A percentile compares a stretch with the other conserved stretches of the same genome.
These are phyloP conservation scores for Paecilomyces variotii DNA, from an alignment of 2,329 filamentous ascomycete genomes.

Conservation along the genomic window DNA sequence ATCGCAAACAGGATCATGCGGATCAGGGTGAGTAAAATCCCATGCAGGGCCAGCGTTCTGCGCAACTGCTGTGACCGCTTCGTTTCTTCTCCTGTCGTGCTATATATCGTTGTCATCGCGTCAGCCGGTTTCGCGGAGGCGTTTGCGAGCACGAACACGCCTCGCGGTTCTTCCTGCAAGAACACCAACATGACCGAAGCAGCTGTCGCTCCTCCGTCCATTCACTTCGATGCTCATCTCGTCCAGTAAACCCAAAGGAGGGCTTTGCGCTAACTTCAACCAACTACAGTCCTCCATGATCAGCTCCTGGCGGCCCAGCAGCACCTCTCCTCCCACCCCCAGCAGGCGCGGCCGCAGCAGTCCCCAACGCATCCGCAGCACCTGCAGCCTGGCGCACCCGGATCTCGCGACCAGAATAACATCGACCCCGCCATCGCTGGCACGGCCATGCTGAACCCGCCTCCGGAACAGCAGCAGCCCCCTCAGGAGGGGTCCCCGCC, in stretches of 20 bases:
- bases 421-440: slow-evolving; percentile 54
- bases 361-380: slow-evolving; percentile 34
- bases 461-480: slow-evolving; percentile 24
- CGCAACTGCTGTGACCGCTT: not conserved
- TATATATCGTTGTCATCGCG: not conserved
- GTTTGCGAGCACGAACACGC: too few species aligned
- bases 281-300: slow-evolving; percentile 50
- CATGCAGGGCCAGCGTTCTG: slow-evolving; percentile 6
- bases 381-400: slow-evolving; percentile 31
- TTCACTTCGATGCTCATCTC: not conserved
- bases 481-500: slow-evolving; percentile 13
- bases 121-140: not conserved
- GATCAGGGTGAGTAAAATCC: slow-evolving; percentile 35
- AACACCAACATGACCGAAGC: not conserved
- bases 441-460: slow-evolving; percentile 39
- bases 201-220: not conserved
- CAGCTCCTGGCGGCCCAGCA: slow-evolving; percentile 49
- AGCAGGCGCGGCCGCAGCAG: slow-evolving; percentile 31
- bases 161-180: not conserved
- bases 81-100: not conserved
- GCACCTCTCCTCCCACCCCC: slow-evolving; percentile 39
- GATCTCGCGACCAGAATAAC: slow-evolving; percentile 44
- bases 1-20: slow-evolving; percentile 30
- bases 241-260: not conserved
- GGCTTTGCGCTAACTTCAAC: not conserved